Evolutionary conservation across 441 rosid species (phyloP).

Genomic region (Euphorbia neoarborescens): DNA sequence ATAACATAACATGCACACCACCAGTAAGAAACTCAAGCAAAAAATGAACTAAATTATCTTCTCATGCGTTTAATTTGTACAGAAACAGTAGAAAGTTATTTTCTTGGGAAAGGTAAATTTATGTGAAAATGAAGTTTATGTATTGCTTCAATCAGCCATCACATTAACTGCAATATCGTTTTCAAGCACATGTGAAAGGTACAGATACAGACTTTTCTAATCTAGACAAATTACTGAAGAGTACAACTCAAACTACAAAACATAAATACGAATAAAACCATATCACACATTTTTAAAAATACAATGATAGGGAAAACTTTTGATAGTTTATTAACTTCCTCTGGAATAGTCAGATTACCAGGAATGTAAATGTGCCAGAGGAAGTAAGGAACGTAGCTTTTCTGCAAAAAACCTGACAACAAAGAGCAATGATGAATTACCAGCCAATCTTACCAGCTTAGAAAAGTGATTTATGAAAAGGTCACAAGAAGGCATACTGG

Average conservation of each 20-base stretch:
- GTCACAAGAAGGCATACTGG: constrained; percentile 44
- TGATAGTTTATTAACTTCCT: constrained; percentile 4
- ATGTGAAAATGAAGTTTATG: neutral
- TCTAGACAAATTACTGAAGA: neutral
- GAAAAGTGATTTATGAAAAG: constrained; percentile 9
- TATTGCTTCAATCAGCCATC: neutral
- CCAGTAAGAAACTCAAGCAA: neutral
- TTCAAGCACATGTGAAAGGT: neutral
- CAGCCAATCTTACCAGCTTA: constrained; percentile 15
- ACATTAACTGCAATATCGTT: neutral
- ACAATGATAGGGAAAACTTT: constrained; percentile 5
- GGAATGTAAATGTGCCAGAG: constrained; percentile 65
- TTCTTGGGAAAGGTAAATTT: neutral
- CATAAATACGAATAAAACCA: neutral
- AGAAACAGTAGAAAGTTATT: neutral
- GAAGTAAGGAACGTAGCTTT: constrained; percentile 61
- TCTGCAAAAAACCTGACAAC: constrained; percentile 64
- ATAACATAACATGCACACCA: neutral
- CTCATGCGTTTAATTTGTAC: neutral
- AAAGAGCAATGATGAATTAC: constrained; percentile 19
- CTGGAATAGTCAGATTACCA: constrained; percentile 35
- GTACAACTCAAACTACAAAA: neutral
- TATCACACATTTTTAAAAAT: neutral
- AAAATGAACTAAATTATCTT: neutral
- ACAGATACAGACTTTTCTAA: neutral